Evolutionary conservation across 768 basidiomycete genomes (phyloP).

Genomic region (Serpula lacrymans): DNA sequence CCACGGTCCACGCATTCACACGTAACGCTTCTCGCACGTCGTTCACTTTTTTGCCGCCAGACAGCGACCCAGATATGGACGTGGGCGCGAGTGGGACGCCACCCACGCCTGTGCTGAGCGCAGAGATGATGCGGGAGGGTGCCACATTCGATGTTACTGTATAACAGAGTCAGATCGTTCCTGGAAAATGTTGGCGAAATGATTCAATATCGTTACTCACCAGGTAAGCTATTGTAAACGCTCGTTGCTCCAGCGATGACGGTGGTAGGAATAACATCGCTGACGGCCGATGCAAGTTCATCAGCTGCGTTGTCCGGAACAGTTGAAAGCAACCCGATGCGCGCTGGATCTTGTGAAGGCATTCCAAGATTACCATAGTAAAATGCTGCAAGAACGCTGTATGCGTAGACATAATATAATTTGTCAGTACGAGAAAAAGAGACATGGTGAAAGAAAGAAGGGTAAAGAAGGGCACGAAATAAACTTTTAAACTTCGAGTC

Average conservation of each 20-base stretch:
- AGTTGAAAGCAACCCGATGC: constrained; percentile 70
- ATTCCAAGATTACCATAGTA: constrained; percentile 70
- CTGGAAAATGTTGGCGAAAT: neutral
- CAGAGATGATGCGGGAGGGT: constrained; percentile 29
- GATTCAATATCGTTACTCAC: constrained; percentile 12
- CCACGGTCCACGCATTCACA: no score
- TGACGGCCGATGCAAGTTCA: constrained; percentile 32
- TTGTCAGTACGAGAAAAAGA: constrained; percentile 1
- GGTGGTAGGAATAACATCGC: constrained; percentile 21
- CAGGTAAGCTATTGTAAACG: constrained; percentile 23
- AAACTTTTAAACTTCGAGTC: no score
- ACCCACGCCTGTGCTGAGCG: constrained; percentile 19
- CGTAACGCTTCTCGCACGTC: constrained; percentile 12
- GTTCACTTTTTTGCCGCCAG: constrained; percentile 6
- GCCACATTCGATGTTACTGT: constrained; percentile 40
- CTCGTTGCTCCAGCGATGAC: constrained; percentile 33
- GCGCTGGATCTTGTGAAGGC: constrained; percentile 65
- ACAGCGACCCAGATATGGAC: constrained; percentile 5
- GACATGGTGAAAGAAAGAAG: no score
- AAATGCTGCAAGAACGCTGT: constrained; percentile 62
- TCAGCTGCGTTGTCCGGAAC: constrained; percentile 54
- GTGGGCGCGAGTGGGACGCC: constrained; percentile 26
- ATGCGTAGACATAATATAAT: no score
- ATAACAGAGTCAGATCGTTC: constrained; percentile 4
- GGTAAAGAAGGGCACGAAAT: no score